Evolutionary conservation across 805 yeast genomes (phyloP).

Genomic region (Starmerella powellii): DNA sequence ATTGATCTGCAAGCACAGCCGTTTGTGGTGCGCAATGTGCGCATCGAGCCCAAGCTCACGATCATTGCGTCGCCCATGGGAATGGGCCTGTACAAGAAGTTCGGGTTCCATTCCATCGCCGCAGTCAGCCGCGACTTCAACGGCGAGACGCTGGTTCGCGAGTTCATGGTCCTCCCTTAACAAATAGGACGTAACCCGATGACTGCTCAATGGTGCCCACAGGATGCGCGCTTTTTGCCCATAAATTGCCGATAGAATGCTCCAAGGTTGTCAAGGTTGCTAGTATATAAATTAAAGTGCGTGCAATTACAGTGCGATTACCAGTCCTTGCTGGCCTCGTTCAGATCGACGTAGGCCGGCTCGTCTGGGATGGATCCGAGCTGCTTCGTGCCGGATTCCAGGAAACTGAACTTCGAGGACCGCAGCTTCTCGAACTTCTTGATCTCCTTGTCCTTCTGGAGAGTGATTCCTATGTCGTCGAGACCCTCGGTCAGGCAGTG

Average conservation of each 20-base stretch:
- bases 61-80: conserved; percentile 1
- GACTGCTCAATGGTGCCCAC: no score
- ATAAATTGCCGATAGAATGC: no score
- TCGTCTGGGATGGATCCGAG: conserved; percentile 17
- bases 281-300: background rate
- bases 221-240: no score
- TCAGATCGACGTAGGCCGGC: conserved; percentile 16
- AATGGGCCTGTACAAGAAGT: background rate
- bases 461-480: conserved; percentile 91
- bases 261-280: no score
- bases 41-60: background rate
- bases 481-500: conserved; percentile 90
- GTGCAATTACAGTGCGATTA: background rate
- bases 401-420: conserved; percentile 72
- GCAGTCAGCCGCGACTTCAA: background rate
- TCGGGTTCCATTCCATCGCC: background rate
- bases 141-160: no score
- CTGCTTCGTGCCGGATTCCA: conserved; percentile 65
- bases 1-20: background rate
- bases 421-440: conserved; percentile 62
- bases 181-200: no score
- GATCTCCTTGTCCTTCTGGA: conserved; percentile 76
- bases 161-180: no score
- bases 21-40: background rate
- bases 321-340: conserved; percentile 19